These are phyloP conservation scores for Petunia hybrid DNA, from an alignment of 305 asterid genomes.

Conservation along the genomic window DNA sequence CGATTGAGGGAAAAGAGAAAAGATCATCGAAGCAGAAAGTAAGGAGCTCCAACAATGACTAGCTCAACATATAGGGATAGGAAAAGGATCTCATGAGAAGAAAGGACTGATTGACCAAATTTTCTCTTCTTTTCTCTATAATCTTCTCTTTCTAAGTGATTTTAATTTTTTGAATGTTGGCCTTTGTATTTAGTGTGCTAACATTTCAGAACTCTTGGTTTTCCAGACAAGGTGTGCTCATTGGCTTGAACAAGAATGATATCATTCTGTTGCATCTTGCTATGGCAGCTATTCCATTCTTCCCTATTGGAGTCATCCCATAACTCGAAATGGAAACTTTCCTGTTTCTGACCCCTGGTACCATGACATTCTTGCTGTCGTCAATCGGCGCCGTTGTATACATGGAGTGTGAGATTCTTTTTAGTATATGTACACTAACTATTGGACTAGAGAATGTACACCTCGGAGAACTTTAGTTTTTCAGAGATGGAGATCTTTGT, in stretches of 20 bases:
- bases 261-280: neutral
- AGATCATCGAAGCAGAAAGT: neutral
- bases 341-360: constrained; percentile 16
- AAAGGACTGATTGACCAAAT: neutral
- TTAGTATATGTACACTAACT: constrained; percentile 22
- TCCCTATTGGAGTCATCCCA: constrained; percentile 13
- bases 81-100: constrained; percentile 1
- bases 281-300: neutral
- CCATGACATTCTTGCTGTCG: constrained; percentile 13
- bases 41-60: constrained; percentile 9
- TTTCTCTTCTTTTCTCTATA: neutral
- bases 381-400: constrained; percentile 21
- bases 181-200: neutral
- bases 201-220: constrained; percentile 20
- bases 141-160: constrained; percentile 1
- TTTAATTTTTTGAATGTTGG: neutral
- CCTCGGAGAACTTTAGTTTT: neutral
- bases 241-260: constrained; percentile 49
- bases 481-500: neutral
- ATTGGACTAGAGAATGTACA: constrained; percentile 29
- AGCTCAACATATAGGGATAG: neutral
- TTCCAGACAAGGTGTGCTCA: constrained; percentile 81
- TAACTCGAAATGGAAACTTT: neutral
- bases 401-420: constrained; percentile 19
- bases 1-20: constrained; percentile 16